These are phyloP conservation scores for cucumber (Cucumis sativus) DNA, from an alignment of 306 rosid genomes.

Conservation along the genomic window DNA sequence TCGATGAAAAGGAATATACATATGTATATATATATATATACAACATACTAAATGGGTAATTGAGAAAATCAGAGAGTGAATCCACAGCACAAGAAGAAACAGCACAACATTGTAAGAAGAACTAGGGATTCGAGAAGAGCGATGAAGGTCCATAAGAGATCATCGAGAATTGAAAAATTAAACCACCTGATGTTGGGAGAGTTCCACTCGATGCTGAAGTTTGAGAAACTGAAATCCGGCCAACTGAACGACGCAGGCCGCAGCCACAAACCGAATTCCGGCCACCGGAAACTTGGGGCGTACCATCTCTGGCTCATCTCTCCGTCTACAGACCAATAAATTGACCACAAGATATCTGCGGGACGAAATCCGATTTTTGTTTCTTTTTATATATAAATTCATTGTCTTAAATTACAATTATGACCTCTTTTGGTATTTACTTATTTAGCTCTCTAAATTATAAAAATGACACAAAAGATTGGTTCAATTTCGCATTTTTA, in stretches of 20 bases:
- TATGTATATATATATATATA: neutral
- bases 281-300: slow-evolving; percentile 26
- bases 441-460: too few relatives aligned
- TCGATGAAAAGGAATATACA: neutral
- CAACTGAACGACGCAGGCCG: slow-evolving; percentile 20
- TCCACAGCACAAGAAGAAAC: slow-evolving; percentile 45
- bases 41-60: neutral
- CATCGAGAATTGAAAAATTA: slow-evolving; percentile 29
- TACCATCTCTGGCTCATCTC: slow-evolving; percentile 22
- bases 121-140: slow-evolving; percentile 31
- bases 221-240: slow-evolving; percentile 23
- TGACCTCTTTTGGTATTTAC: too few relatives aligned
- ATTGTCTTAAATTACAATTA: neutral
- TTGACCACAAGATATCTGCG: neutral
- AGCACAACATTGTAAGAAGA: slow-evolving; percentile 39
- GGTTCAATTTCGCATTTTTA: too few relatives aligned
- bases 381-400: neutral
- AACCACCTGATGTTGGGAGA: slow-evolving; percentile 20
- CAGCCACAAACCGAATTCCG: slow-evolving; percentile 19
- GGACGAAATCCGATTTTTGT: neutral
- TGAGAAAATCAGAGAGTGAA: slow-evolving; percentile 29
- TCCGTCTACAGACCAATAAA: neutral
- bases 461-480: too few relatives aligned
- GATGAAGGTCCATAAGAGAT: slow-evolving; percentile 29
- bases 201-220: slow-evolving; percentile 27